Percentiles rank a stretch among this genome's conserved stretches.
These are phyloP conservation scores for Afroboletus lepidellus DNA, from an alignment of 1,284 basidiomycete genomes.

Conservation along the genomic window DNA sequence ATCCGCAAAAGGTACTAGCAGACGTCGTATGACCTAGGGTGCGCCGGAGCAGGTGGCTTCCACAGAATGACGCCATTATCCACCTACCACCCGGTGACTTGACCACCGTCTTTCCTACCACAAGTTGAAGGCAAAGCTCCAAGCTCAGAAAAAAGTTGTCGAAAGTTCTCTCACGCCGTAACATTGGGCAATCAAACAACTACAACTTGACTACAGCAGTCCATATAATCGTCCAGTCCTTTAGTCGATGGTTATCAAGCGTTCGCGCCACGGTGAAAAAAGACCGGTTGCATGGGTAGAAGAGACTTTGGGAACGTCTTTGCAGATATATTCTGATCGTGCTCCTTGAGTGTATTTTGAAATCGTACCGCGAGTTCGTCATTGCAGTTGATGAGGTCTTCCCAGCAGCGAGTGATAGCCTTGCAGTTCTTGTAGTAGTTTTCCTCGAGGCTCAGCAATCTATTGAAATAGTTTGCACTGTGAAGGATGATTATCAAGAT, in stretches of 20 bases:
- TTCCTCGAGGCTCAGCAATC: slow-evolving; percentile 42
- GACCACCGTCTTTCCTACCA: not conserved
- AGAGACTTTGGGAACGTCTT: slow-evolving; percentile 39
- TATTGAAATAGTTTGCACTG: slow-evolving; percentile 42
- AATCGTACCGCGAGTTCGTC: slow-evolving; percentile 29
- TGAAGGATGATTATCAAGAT: slow-evolving; percentile 2
- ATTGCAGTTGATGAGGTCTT: slow-evolving; percentile 36
- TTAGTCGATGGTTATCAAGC: not conserved
- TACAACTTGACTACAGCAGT: no score
- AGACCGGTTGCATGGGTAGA: slow-evolving; percentile 24
- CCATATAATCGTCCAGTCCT: slow-evolving; percentile 1
- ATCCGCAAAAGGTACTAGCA: not conserved
- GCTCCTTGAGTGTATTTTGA: slow-evolving; percentile 33
- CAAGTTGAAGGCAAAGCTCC: not conserved
- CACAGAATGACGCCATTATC: slow-evolving; percentile 15
- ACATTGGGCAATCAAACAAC: no score
- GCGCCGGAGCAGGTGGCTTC: slow-evolving; percentile 1
- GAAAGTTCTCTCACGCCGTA: no score
- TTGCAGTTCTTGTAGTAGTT: slow-evolving; percentile 41
- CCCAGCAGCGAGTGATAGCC: slow-evolving; percentile 32
- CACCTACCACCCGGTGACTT: not conserved
- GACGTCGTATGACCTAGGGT: slow-evolving; percentile 2
- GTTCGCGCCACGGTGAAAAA: slow-evolving; percentile 7
- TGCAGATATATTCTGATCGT: slow-evolving; percentile 37
- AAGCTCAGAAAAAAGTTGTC: no score